phyloP scores from a whole-genome alignment of 2,329 filamentous ascomycete genomes.

The Chaetomium sp. region DNA sequence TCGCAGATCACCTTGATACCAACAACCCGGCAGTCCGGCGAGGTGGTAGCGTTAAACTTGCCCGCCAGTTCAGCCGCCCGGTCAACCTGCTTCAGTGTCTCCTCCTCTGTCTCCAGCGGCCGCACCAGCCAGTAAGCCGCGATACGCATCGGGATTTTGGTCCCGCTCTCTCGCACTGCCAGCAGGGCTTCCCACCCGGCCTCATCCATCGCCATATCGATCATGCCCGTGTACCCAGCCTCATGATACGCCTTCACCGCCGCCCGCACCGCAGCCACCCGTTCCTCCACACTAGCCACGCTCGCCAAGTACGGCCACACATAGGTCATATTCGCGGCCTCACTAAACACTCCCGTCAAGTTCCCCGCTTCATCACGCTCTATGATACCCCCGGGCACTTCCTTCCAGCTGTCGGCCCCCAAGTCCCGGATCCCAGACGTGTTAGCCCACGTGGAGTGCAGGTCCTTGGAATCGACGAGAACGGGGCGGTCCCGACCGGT shows the following conservation, averaged over 20 bases:
- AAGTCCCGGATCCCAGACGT: slow-evolving; percentile 45
- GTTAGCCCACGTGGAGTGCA: slow-evolving; percentile 52
- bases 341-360: slow-evolving; percentile 45
- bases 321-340: slow-evolving; percentile 47
- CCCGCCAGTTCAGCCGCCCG: slow-evolving; percentile 41
- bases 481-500: slow-evolving; percentile 42
- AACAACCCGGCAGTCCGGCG: slow-evolving; percentile 45
- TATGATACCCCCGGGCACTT: slow-evolving; percentile 47
- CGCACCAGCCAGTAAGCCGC: slow-evolving; percentile 51
- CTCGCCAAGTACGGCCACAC: slow-evolving; percentile 49
- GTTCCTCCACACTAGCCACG: slow-evolving; percentile 42
- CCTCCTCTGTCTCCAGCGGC: slow-evolving; percentile 38
- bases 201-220: slow-evolving; percentile 56
- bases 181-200: slow-evolving; percentile 46
- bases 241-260: slow-evolving; percentile 44
- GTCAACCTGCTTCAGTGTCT: slow-evolving; percentile 44
- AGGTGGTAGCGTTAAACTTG: slow-evolving; percentile 38
- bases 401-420: slow-evolving; percentile 38
- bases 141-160: slow-evolving; percentile 38
- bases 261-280: slow-evolving; percentile 38
- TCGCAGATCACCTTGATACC: slow-evolving; percentile 62
- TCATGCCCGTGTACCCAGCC: slow-evolving; percentile 46
- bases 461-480: slow-evolving; percentile 50
- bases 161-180: slow-evolving; percentile 28
- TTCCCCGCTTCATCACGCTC: slow-evolving; percentile 41